Evolutionary conservation across 2,329 filamentous ascomycete species (phyloP).

Genomic region (Alternaria burnsii): DNA sequence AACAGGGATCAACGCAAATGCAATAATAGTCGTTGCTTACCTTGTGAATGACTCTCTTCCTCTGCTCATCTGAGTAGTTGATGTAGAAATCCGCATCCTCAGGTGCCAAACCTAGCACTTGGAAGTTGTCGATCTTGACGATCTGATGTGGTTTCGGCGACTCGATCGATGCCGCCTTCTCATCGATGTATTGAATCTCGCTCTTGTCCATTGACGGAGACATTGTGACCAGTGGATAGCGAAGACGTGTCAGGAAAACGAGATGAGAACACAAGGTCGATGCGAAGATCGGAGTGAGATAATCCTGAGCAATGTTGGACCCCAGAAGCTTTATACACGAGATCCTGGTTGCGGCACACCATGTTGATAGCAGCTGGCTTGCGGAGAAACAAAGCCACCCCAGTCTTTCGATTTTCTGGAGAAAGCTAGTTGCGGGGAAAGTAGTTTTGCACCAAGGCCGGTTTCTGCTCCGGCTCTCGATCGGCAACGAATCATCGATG

Average conservation of each 20-base stretch:
- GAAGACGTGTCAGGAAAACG: neutral
- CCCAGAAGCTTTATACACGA: slow-evolving; percentile 8
- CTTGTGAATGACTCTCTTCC: slow-evolving; percentile 54
- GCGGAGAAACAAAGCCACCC: slow-evolving; percentile 5
- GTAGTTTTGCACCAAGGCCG: slow-evolving; percentile 1
- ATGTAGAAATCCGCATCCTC: slow-evolving; percentile 36
- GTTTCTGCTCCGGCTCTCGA: neutral
- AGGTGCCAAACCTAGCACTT: slow-evolving; percentile 33
- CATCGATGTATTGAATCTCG: slow-evolving; percentile 34
- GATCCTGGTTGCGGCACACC: neutral
- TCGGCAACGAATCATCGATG: neutral
- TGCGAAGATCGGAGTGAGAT: neutral
- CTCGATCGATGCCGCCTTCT: slow-evolving; percentile 30
- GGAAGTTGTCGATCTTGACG: slow-evolving; percentile 38
- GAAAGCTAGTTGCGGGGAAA: slow-evolving; percentile 12
- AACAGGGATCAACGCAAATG: no score
- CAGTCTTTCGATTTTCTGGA: slow-evolving; percentile 10
- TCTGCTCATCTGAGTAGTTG: slow-evolving; percentile 51
- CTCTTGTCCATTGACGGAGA: slow-evolving; percentile 27
- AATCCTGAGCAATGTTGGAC: neutral
- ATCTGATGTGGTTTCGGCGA: slow-evolving; percentile 31
- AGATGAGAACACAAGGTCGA: neutral
- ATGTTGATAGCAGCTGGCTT: neutral
- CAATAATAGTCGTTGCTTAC: neutral
- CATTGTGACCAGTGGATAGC: slow-evolving; percentile 17